A percentile compares a stretch with the other conserved stretches of the same genome.
Evolutionary conservation across 257 asterid genomes (phyloP).

Genomic region (Hygrophila difformis): DNA sequence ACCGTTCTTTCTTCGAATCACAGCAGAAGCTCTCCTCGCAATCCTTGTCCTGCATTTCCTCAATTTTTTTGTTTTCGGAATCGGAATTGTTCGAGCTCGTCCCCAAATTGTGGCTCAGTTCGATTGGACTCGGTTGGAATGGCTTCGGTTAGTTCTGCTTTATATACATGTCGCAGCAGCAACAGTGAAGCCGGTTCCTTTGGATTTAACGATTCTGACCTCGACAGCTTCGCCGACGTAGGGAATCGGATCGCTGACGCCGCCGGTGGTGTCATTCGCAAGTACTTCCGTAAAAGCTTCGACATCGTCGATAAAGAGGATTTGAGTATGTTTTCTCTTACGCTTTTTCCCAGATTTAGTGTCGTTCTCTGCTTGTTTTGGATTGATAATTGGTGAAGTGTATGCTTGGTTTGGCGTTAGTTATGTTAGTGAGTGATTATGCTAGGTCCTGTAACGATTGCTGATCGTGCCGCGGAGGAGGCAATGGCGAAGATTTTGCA

Average conservation of each 20-base stretch:
- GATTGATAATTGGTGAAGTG: neutral
- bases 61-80: too few species aligned
- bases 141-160: constrained; percentile 24
- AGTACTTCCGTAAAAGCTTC: constrained; percentile 73
- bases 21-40: constrained; percentile 10
- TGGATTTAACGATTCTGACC: constrained; percentile 32
- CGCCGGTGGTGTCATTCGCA: constrained; percentile 77
- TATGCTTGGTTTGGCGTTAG: neutral
- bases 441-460: constrained; percentile 93
- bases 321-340: constrained; percentile 40
- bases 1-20: constrained; percentile 29
- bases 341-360: neutral
- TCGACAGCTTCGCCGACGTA: constrained; percentile 52
- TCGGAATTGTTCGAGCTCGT: neutral
- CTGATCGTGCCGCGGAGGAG: constrained; percentile 92
- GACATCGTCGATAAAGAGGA: constrained; percentile 72
- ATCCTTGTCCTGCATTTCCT: constrained; percentile 21
- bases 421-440: constrained; percentile 12
- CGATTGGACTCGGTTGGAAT: constrained; percentile 17
- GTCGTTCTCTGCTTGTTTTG: neutral
- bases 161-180: constrained; percentile 16
- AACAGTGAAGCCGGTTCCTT: constrained; percentile 20
- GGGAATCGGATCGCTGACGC: constrained; percentile 82
- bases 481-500: constrained; percentile 74
- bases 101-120: constrained; percentile 16